A percentile compares a stretch with the other conserved stretches of the same genome.
phyloP scores from a whole-genome alignment of 345 rosid genomes.

The Kandelia obovata region DNA sequence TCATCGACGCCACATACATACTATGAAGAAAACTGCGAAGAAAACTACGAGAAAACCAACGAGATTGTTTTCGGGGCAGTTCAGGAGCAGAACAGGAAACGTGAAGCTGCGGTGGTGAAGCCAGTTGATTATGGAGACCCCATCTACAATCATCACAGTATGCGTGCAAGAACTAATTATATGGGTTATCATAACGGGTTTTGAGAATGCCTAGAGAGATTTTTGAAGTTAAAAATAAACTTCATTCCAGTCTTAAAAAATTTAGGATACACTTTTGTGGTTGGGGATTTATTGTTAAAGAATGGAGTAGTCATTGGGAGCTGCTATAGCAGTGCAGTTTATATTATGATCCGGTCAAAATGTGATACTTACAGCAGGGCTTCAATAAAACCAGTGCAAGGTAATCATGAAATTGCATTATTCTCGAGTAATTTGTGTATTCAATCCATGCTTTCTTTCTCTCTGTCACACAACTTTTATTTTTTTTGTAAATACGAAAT shows the following conservation, averaged over 20 bases:
- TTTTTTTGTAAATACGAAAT: not conserved
- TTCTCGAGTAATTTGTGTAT: not conserved
- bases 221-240: constrained; percentile 9
- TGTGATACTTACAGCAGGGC: constrained; percentile 1
- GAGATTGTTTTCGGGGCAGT: constrained; percentile 89
- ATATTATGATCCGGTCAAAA: constrained; percentile 1
- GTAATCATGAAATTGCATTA: not conserved
- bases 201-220: not conserved
- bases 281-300: constrained; percentile 3
- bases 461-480: too few relatives aligned
- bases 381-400: not conserved
- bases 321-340: constrained; percentile 5
- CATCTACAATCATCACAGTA: constrained; percentile 40
- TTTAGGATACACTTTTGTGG: constrained; percentile 9
- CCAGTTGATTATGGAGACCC: constrained; percentile 54
- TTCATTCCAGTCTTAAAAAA: not conserved
- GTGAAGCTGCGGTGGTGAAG: constrained; percentile 41
- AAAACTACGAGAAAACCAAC: constrained; percentile 64
- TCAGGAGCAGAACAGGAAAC: constrained; percentile 62
- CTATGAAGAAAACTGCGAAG: constrained; percentile 71
- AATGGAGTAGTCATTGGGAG: constrained; percentile 8
- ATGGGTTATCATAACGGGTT: constrained; percentile 32
- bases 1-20: constrained; percentile 66
- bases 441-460: not conserved
- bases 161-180: constrained; percentile 42